Evolutionary conservation across 139 green algal genomes (phyloP).

Genomic region (Chlamydomonas incerta): DNA sequence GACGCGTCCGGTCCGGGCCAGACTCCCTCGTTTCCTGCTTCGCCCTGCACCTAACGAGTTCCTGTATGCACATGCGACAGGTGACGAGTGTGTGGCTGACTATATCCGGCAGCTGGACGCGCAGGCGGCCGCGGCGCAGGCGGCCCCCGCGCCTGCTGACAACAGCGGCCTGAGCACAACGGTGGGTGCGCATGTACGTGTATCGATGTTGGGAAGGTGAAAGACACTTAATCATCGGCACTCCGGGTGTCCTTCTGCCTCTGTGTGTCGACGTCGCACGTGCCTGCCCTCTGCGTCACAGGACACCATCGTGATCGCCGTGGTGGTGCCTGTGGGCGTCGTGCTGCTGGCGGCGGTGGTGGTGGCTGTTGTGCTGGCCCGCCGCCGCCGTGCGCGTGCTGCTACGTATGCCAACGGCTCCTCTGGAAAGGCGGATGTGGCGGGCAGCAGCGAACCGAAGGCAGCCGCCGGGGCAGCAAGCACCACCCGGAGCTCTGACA

Average conservation of each 20-base stretch:
- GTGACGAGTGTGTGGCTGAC: conserved; percentile 13
- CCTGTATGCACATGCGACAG: background rate
- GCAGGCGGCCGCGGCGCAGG: too few species aligned
- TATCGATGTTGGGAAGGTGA: background rate
- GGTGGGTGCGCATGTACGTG: too few species aligned
- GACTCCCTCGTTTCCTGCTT: too few species aligned
- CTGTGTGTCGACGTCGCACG: too few species aligned
- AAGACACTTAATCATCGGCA: background rate
- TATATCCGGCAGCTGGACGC: conserved; percentile 1
- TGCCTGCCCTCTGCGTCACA: background rate
- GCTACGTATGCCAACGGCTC: background rate
- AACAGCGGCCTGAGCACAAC: background rate
- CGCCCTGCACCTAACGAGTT: too few species aligned
- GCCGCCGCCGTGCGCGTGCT: background rate
- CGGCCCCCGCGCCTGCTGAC: background rate
- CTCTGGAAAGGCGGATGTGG: too few species aligned
- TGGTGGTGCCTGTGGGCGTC: background rate
- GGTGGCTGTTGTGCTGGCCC: background rate
- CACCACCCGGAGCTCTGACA: too few species aligned
- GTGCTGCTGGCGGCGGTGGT: background rate
- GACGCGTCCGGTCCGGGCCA: too few species aligned
- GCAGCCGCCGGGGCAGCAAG: too few species aligned
- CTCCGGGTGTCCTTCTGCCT: too few species aligned
- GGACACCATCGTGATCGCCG: background rate
- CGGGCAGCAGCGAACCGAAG: background rate